Evolutionary conservation across 805 yeast species (phyloP).

Genomic region (Torulaspora quercuum): DNA sequence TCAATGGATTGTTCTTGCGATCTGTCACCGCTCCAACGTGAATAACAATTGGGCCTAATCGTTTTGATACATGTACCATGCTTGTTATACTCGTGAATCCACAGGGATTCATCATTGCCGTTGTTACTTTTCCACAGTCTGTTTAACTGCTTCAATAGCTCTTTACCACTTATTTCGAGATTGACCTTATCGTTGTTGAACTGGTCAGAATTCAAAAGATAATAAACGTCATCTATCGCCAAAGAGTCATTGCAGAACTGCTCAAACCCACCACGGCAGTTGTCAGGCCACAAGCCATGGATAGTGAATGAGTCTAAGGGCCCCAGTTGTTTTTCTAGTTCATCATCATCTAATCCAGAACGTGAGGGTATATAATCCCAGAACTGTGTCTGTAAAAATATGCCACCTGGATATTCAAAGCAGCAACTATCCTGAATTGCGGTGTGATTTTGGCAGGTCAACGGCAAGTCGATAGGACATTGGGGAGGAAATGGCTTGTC

Average conservation of each 20-base stretch:
- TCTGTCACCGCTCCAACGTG: constrained; percentile 29
- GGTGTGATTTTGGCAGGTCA: constrained; percentile 57
- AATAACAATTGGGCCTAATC: constrained; percentile 68
- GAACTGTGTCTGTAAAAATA: constrained; percentile 80
- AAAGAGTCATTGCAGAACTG: constrained; percentile 70
- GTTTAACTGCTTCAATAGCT: constrained; percentile 55
- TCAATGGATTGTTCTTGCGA: constrained; percentile 7
- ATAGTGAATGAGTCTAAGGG: constrained; percentile 69
- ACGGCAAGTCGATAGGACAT: constrained; percentile 59
- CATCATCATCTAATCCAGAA: constrained; percentile 22
- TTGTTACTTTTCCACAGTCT: constrained; percentile 69
- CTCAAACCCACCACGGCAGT: constrained; percentile 76
- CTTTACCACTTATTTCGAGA: constrained; percentile 43
- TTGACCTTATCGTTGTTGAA: constrained; percentile 20
- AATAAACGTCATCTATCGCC: constrained; percentile 49
- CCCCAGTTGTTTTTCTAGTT: constrained; percentile 45
- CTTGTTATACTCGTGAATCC: constrained; percentile 92
- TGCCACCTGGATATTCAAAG: constrained; percentile 83
- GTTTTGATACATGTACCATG: constrained; percentile 93
- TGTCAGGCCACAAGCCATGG: constrained; percentile 89
- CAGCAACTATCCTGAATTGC: constrained; percentile 66
- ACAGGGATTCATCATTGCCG: constrained; percentile 63
- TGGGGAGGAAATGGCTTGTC: constrained; percentile 12
- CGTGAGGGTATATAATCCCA: constrained; percentile 80
- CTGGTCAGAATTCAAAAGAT: constrained; percentile 39